Conservation (phyloP, 805 yeast genomes). For the Cyberlindnera galapagoensis region DNA sequence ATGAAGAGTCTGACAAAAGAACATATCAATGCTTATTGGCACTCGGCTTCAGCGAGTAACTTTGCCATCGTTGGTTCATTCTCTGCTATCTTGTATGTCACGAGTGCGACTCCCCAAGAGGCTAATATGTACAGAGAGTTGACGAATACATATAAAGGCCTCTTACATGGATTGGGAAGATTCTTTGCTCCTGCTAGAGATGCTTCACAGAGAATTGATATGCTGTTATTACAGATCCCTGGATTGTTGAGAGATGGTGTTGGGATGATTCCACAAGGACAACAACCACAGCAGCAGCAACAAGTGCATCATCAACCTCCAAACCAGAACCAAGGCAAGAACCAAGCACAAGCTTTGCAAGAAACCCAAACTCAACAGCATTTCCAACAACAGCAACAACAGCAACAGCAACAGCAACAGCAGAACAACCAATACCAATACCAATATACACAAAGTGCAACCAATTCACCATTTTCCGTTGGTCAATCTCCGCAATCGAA, state of each 20-base stretch:
- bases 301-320: too few relatives aligned
- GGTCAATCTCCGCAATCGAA: constrained; percentile 10
- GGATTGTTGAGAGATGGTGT: constrained; percentile 30
- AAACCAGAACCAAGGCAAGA: constrained; percentile 2
- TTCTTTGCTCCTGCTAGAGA: constrained; percentile 74
- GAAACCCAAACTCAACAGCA: too few relatives aligned
- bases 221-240: constrained; percentile 69
- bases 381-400: constrained; percentile 8
- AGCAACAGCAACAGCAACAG: constrained; percentile 5
- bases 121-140: constrained; percentile 57
- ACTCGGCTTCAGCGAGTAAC: constrained; percentile 70
- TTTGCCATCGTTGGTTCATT: constrained; percentile 82
- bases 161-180: constrained; percentile 64
- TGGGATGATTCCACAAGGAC: constrained; percentile 1
- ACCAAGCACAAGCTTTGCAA: constrained; percentile 8
- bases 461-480: constrained; percentile 7
- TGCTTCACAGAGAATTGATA: constrained; percentile 67
- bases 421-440: constrained; percentile 1
- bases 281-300: constrained; percentile 3
- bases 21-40: constrained; percentile 88
- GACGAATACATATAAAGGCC: constrained; percentile 71
- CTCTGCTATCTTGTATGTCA: constrained; percentile 72
- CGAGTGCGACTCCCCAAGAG: constrained; percentile 59
- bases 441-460: constrained; percentile 7
- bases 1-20: constrained; percentile 67